Evolutionary conservation across 2,329 filamentous ascomycete species (phyloP), one percentile per base, ranked within the genome.

Genomic region (Scedosporium aurantiacum): DNA sequence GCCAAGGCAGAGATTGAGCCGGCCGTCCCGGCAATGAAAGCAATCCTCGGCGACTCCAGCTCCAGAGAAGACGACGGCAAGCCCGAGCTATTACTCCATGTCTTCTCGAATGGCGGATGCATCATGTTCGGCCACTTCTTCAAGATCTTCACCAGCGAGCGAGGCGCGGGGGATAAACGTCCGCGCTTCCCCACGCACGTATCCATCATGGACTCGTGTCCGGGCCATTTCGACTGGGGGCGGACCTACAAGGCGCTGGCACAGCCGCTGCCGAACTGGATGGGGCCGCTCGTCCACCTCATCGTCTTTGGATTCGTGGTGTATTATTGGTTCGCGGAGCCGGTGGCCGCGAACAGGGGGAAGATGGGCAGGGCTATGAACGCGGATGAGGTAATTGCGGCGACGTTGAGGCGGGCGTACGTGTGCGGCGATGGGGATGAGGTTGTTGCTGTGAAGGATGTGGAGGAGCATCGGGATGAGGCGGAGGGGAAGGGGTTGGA

Each of bases 61-160:
- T 65, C 66, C 10, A 2, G 4, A 63, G 8, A 55, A 45, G 5
- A 59, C 41, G 57, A 50, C 21, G 18, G 63, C 21, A 60, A 61
- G 41, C 73, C 72, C 10, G 69, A 70, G 37, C 69, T 82, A 16
- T 71, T 82, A 2, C 66, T 79, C 12, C 80, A 82, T 64, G 63
- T 75, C 40, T 82, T 82, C 66, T 82, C 80, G 45, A 82, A 83
- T 64, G 80, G 80, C 60, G 81, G 80, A 56, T 71, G 75, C 25
- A 72, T 73, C 60, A 74, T 75, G 37, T 73, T 78, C 18, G 68
- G 68, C 37, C 70, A 72, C 43, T 66, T 79, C 18, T 75, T 75
- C 60, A 64, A 68, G 28, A 66, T 70, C 12, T 77, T 74, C 61
- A 67, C 65, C 41, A 63, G 67, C 21, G 63, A 67, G 32, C 65